phyloP scores from a whole-genome alignment of 306 rosid genomes.

The Cucurbita pepo region DNA sequence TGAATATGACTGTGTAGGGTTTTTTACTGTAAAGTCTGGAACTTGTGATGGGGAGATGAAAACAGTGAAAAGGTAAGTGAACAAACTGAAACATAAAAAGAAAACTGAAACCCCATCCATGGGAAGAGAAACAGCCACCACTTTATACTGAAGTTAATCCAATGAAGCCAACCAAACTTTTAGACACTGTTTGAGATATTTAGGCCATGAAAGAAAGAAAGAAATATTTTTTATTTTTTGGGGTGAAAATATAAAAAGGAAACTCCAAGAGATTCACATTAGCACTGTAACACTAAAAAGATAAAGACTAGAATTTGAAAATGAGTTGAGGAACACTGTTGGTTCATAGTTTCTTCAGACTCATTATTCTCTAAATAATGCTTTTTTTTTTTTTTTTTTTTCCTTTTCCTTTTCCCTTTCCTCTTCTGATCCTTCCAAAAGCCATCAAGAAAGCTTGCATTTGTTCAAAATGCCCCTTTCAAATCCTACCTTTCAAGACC shows the following conservation, averaged over 20 bases:
- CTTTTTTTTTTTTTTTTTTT: neutral
- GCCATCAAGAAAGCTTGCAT: neutral
- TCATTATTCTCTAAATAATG: neutral
- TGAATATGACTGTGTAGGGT: neutral
- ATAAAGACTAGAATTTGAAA: conserved; percentile 40
- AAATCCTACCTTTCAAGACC: conserved; percentile 2
- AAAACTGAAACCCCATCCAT: neutral
- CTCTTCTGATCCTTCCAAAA: neutral
- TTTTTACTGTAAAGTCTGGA: neutral
- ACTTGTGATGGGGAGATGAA: neutral
- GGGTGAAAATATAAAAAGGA: neutral
- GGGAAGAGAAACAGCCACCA: neutral
- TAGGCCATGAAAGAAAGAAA: neutral
- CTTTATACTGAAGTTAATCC: neutral
- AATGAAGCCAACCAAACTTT: neutral
- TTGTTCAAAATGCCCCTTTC: neutral
- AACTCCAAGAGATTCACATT: conserved; percentile 19
- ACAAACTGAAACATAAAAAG: neutral
- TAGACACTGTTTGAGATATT: conserved; percentile 4
- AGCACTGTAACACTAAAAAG: conserved; percentile 14
- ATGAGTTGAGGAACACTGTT: conserved; percentile 19
- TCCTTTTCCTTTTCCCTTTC: neutral
- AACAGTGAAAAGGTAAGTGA: neutral
- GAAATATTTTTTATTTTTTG: neutral
- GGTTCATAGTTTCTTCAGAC: neutral